Conservation (phyloP, 1,284 basidiomycete species). For the Xerocomus minutiporus region DNA sequence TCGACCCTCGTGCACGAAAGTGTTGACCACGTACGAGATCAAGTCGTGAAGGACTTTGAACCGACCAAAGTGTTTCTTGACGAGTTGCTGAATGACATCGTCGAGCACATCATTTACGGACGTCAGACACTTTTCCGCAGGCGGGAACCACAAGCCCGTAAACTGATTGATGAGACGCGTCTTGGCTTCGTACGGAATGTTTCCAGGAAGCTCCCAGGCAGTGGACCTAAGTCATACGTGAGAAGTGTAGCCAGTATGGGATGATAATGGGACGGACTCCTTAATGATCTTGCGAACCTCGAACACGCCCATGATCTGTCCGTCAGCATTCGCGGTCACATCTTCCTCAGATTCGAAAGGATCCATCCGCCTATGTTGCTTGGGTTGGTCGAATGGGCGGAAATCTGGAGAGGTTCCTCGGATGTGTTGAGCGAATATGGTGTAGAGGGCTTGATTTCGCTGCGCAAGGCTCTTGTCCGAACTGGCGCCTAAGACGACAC, state of each 20-base stretch:
- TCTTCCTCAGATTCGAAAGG: conserved; percentile 10
- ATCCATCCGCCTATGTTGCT: conserved; percentile 5
- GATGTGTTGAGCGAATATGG: conserved; percentile 34
- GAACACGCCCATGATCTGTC: conserved; percentile 22
- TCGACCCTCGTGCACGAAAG: background rate
- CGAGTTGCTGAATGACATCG: conserved; percentile 15
- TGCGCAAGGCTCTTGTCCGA: conserved; percentile 37
- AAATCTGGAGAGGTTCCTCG: conserved; percentile 41
- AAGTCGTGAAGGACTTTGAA: conserved; percentile 29
- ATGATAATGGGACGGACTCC: conserved; percentile 22
- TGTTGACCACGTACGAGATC: conserved; percentile 26
- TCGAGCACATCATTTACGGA: conserved; percentile 29
- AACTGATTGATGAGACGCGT: conserved; percentile 38
- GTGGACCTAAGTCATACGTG: conserved; percentile 36
- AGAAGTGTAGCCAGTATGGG: background rate
- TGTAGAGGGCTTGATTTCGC: conserved; percentile 33
- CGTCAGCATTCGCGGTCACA: background rate
- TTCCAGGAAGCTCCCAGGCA: conserved; percentile 49
- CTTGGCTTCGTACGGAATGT: conserved; percentile 50
- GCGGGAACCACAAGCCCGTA: conserved; percentile 39
- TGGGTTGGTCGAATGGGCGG: conserved; percentile 24
- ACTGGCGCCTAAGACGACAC: conserved; percentile 36
- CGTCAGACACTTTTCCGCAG: conserved; percentile 39
- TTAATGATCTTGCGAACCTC: conserved; percentile 33
- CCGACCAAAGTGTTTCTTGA: conserved; percentile 32